Conservation (phyloP, 2,329 filamentous ascomycete species). For the Fusarium anguioides region DNA sequence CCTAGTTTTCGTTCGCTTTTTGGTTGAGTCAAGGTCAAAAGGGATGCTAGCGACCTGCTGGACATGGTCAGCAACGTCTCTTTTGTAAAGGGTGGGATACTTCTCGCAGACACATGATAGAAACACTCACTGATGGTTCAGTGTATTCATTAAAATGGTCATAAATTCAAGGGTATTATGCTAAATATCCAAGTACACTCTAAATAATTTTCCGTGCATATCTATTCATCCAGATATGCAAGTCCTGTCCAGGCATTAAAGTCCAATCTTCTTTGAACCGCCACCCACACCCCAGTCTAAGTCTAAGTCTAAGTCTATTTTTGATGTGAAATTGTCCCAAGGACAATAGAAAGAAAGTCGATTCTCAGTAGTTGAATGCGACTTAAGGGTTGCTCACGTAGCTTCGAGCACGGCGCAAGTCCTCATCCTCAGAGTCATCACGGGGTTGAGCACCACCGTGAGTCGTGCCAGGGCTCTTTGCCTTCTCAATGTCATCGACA, state of each 20-base stretch:
- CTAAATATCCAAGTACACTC: constrained; percentile 34
- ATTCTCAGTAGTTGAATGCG: not conserved
- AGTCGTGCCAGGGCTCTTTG: constrained; percentile 38
- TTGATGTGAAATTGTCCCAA: not conserved
- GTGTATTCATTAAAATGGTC: constrained; percentile 4
- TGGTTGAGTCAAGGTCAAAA: constrained; percentile 6
- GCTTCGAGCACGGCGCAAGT: constrained; percentile 57
- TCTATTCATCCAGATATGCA: constrained; percentile 17
- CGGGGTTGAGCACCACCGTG: constrained; percentile 41
- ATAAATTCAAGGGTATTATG: constrained; percentile 42
- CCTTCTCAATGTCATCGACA: constrained; percentile 54
- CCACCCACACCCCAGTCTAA: constrained; percentile 13
- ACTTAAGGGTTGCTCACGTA: constrained; percentile 60
- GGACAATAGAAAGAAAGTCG: not conserved
- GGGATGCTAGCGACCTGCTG: constrained; percentile 14
- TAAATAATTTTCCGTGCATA: constrained; percentile 11
- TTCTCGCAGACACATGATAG: constrained; percentile 18
- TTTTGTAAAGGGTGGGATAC: not conserved
- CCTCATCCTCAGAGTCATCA: constrained; percentile 52
- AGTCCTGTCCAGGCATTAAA: constrained; percentile 22
- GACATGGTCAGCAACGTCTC: constrained; percentile 10
- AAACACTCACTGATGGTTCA: not conserved
- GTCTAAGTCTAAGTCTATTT: constrained; percentile 14
- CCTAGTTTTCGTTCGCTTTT: not conserved
- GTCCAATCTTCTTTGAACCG: not conserved